Evolutionary conservation across 2,329 filamentous ascomycete genomes (phyloP).

Genomic region (Pseudocercospora ulei): DNA sequence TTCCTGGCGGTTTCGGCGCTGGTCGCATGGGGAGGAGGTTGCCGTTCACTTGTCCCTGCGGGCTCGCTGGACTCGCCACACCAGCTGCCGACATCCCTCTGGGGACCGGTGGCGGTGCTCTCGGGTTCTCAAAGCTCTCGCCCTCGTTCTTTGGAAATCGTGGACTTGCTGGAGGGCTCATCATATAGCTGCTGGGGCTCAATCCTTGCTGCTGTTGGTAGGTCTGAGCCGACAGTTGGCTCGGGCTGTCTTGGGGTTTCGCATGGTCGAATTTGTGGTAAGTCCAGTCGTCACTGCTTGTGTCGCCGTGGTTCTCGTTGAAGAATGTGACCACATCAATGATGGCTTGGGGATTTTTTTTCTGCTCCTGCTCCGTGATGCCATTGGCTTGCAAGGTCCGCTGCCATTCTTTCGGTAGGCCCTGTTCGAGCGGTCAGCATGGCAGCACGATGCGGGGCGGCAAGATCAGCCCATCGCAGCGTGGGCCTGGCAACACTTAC

Average conservation of each 20-base stretch:
- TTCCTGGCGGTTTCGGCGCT: constrained; percentile 68
- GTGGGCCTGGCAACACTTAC: constrained; percentile 46
- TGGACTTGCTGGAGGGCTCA: constrained; percentile 72
- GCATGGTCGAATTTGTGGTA: constrained; percentile 96
- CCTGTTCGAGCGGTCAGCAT: constrained; percentile 40
- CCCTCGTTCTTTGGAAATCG: constrained; percentile 81
- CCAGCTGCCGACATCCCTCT: constrained; percentile 35
- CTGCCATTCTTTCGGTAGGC: constrained; percentile 96
- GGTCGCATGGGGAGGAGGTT: constrained; percentile 66
- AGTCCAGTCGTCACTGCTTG: constrained; percentile 69
- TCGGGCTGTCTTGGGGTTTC: constrained; percentile 47
- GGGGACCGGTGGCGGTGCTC: constrained; percentile 83
- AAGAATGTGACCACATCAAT: constrained; percentile 95
- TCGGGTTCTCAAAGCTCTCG: constrained; percentile 94
- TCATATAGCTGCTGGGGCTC: constrained; percentile 42
- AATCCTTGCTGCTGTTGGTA: constrained; percentile 26
- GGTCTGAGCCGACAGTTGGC: constrained; percentile 28
- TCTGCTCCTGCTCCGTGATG: constrained; percentile 90
- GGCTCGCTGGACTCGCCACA: constrained; percentile 38
- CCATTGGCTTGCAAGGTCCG: constrained; percentile 88
- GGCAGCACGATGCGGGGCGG: not conserved
- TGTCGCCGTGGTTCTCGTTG: constrained; percentile 77
- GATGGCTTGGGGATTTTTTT: constrained; percentile 90
- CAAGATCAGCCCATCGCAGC: not conserved
- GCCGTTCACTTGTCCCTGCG: constrained; percentile 34